Conservation (phyloP, 768 basidiomycete genomes). For the Brasilioporus rufonigricans region DNA sequence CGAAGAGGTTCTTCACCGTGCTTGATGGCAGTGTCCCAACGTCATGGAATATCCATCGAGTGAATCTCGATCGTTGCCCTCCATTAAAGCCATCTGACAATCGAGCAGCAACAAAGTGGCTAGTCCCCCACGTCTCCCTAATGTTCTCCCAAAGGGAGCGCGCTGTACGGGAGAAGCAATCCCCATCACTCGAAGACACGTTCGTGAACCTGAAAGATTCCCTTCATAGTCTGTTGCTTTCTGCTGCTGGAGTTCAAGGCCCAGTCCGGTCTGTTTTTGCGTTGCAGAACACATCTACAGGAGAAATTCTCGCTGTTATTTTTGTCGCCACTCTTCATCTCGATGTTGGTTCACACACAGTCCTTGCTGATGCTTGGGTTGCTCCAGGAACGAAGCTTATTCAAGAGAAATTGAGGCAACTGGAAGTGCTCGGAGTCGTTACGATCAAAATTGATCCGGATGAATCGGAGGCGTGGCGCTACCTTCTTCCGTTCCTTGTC, state of each 20-base stretch:
- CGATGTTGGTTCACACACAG: slow-evolving; percentile 48
- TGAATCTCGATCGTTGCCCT: slow-evolving; percentile 37
- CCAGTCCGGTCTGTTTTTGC: slow-evolving; percentile 18
- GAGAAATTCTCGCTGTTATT: too few species aligned
- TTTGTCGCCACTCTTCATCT: slow-evolving; percentile 46
- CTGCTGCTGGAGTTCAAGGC: slow-evolving; percentile 23
- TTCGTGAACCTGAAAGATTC: slow-evolving; percentile 35
- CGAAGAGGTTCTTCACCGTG: slow-evolving; percentile 30
- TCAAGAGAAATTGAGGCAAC: too few species aligned
- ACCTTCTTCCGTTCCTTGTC: too few species aligned
- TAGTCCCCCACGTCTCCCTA: slow-evolving; percentile 29
- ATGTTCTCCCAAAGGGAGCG: slow-evolving; percentile 36
- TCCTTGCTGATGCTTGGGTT: too few species aligned
- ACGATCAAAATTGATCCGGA: too few species aligned
- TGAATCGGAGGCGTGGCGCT: too few species aligned
- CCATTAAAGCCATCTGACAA: slow-evolving; percentile 22
- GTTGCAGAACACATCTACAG: too few species aligned
- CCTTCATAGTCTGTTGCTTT: slow-evolving; percentile 26
- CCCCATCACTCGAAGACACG: slow-evolving; percentile 14
- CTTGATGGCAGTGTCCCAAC: slow-evolving; percentile 9
- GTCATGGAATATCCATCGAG: slow-evolving; percentile 39
- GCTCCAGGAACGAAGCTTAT: too few species aligned
- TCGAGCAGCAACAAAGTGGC: slow-evolving; percentile 26
- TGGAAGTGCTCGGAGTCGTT: too few species aligned
- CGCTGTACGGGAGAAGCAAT: background rate